phyloP scores from a whole-genome alignment of 2,329 filamentous ascomycete genomes.

The Chaetomium strumarium region DNA sequence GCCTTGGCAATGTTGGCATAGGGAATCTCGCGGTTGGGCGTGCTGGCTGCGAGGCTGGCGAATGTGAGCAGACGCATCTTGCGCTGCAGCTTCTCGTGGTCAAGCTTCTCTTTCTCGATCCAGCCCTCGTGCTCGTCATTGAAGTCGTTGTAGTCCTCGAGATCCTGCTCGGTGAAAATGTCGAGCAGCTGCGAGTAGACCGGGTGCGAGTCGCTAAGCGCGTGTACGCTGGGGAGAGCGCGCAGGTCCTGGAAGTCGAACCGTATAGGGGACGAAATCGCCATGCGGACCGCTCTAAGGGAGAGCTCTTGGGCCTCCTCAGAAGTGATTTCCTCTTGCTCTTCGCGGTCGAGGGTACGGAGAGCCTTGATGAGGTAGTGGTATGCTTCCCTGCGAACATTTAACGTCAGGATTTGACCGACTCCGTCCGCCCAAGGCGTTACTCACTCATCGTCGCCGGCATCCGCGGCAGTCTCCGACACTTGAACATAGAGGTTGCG shows the following conservation, averaged over 20 bases:
- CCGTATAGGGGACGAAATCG: constrained; percentile 47
- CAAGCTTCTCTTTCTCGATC: constrained; percentile 67
- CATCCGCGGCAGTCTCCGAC: constrained; percentile 71
- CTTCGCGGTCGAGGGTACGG: constrained; percentile 52
- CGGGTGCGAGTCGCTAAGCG: constrained; percentile 76
- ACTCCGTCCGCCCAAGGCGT: background rate
- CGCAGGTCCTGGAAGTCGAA: constrained; percentile 78
- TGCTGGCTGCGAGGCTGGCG: constrained; percentile 78
- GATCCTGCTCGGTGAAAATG: constrained; percentile 87
- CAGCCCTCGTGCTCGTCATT: constrained; percentile 84
- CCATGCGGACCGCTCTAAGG: constrained; percentile 49
- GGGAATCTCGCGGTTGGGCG: constrained; percentile 78
- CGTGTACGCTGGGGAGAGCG: constrained; percentile 76
- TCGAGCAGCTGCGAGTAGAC: constrained; percentile 88
- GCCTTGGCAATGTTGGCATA: constrained; percentile 80
- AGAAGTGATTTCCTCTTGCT: constrained; percentile 49
- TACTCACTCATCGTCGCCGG: constrained; percentile 68
- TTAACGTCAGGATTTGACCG: constrained; percentile 11
- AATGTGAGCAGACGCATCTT: constrained; percentile 97
- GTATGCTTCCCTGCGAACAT: constrained; percentile 50
- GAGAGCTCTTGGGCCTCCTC: constrained; percentile 57
- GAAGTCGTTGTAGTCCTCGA: constrained; percentile 95
- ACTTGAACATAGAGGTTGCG: constrained; percentile 81
- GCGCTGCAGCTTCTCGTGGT: constrained; percentile 70
- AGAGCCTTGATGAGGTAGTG: constrained; percentile 60